These are phyloP conservation scores for Tothia fuscella DNA, from an alignment of 2,329 filamentous ascomycete genomes.

Conservation along the genomic window DNA sequence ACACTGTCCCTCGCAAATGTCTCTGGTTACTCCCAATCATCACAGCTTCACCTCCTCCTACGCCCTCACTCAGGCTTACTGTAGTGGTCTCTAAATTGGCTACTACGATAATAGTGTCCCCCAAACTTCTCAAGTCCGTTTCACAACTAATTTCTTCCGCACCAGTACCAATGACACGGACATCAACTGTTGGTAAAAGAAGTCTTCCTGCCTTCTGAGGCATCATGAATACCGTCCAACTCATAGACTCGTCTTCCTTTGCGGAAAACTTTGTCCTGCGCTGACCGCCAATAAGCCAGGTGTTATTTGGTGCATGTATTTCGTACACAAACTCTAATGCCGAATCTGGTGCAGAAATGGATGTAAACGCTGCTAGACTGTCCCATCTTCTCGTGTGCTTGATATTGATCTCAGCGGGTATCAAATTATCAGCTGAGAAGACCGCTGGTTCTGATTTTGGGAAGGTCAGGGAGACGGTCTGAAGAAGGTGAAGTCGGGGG, in stretches of 20 bases:
- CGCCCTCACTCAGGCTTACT: neutral
- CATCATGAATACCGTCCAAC: constrained; percentile 62
- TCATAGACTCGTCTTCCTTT: constrained; percentile 31
- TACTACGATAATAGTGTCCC: constrained; percentile 4
- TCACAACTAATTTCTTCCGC: constrained; percentile 8
- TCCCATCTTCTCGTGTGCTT: constrained; percentile 45
- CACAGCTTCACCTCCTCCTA: neutral
- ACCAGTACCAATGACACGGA: constrained; percentile 45
- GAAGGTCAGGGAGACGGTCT: constrained; percentile 56
- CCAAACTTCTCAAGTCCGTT: constrained; percentile 6
- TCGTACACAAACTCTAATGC: constrained; percentile 74
- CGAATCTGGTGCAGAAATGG: constrained; percentile 22
- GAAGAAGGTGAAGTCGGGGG: constrained; percentile 68
- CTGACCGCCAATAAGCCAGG: constrained; percentile 77
- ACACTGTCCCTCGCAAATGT: no score
- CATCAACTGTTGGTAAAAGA: constrained; percentile 67
- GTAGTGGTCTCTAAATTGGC: neutral
- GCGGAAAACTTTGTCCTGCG: constrained; percentile 65
- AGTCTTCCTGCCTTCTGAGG: constrained; percentile 68
- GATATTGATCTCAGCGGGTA: constrained; percentile 49
- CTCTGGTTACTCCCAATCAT: neutral
- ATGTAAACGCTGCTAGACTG: constrained; percentile 18
- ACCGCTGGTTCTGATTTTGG: constrained; percentile 30
- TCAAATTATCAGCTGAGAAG: constrained; percentile 46
- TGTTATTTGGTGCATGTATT: constrained; percentile 57